Conservation (phyloP, 2,329 filamentous ascomycete genomes). For the Xylariaceae sp. region DNA sequence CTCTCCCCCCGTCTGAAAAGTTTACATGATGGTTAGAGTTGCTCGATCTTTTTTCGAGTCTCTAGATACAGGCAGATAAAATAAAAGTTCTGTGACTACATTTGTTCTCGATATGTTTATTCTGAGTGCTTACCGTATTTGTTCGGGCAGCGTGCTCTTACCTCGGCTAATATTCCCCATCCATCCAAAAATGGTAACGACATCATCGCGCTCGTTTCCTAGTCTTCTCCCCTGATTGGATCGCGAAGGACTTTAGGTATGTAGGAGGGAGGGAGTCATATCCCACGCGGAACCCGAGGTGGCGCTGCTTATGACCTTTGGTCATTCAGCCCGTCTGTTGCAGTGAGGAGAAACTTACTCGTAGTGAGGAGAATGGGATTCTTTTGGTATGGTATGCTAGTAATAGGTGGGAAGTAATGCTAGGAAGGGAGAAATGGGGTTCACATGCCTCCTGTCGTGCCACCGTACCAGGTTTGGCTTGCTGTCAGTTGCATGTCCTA, state of each 20-base stretch:
- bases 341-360: neutral
- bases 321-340: neutral
- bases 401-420: neutral
- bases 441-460: neutral
- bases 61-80: too few species aligned
- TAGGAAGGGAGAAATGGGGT: neutral
- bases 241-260: too few species aligned
- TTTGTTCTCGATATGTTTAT: neutral
- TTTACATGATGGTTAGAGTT: conserved; percentile 7
- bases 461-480: neutral
- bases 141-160: too few species aligned
- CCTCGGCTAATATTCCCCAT: too few species aligned
- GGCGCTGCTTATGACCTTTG: neutral
- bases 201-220: too few species aligned
- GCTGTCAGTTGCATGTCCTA: neutral
- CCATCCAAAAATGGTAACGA: too few species aligned
- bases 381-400: neutral
- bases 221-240: too few species aligned
- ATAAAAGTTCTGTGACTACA: too few species aligned
- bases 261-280: too few species aligned
- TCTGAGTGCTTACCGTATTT: neutral
- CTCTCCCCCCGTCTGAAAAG: too few species aligned
- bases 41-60: neutral
- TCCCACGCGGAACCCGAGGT: neutral
- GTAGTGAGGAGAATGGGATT: neutral